Evolutionary conservation across 2,329 filamentous ascomycete species (phyloP).

Genomic region (Fusarium continuum): DNA sequence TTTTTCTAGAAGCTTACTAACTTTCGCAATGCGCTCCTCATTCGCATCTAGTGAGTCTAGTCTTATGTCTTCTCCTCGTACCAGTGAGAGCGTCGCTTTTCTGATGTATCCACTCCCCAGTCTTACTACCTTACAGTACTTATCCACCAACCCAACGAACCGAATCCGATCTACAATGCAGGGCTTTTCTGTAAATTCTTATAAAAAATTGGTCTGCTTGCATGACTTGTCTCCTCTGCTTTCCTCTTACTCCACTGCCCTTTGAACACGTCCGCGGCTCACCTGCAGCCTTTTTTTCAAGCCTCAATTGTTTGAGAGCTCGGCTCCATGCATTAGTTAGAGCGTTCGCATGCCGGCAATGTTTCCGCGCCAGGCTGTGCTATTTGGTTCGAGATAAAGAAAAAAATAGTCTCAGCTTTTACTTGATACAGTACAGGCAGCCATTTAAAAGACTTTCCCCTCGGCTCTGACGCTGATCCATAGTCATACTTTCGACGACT

Average conservation of each 20-base stretch:
- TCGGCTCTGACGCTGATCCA: background rate
- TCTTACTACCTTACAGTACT: background rate
- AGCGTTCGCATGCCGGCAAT: constrained; percentile 15
- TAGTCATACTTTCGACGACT: constrained; percentile 3
- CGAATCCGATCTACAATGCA: constrained; percentile 31
- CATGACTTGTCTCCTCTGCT: background rate
- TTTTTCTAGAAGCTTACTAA: constrained; percentile 38
- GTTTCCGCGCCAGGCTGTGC: constrained; percentile 31
- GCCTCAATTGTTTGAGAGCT: constrained; percentile 21
- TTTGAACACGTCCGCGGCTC: constrained; percentile 12
- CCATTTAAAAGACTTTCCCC: background rate
- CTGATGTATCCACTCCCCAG: background rate
- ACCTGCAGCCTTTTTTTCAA: constrained; percentile 15
- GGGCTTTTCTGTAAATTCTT: background rate
- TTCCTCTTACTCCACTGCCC: constrained; percentile 18
- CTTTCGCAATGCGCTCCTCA: constrained; percentile 24
- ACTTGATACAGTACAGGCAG: constrained; percentile 7
- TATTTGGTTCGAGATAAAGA: constrained; percentile 12
- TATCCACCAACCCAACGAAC: constrained; percentile 25
- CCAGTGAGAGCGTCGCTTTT: constrained; percentile 10
- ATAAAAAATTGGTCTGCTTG: background rate
- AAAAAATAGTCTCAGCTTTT: background rate
- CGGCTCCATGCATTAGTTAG: constrained; percentile 27
- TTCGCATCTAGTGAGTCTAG: constrained; percentile 32
- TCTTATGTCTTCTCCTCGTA: too few relatives aligned